phyloP scores from a whole-genome alignment of 2,329 filamentous ascomycete species.

The Rutstroemia sp. region DNA sequence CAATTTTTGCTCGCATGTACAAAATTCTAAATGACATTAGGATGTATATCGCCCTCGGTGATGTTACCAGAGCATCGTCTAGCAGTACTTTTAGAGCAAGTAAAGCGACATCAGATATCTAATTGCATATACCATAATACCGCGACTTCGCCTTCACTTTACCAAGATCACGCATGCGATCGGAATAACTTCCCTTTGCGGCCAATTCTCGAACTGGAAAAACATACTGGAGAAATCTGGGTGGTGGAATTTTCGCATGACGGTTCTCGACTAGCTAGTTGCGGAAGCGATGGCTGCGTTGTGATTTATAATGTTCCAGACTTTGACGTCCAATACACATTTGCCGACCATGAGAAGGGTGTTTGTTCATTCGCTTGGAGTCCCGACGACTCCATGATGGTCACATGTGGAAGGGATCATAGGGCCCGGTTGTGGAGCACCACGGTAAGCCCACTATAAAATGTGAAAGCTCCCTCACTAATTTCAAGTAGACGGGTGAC shows the following conservation, averaged over 20 bases:
- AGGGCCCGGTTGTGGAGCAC: slow-evolving; percentile 70
- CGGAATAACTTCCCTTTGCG: slow-evolving; percentile 70
- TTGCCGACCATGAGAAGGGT: slow-evolving; percentile 60
- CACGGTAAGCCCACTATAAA: slow-evolving; percentile 41
- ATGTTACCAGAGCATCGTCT: slow-evolving; percentile 94
- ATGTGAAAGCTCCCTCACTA: slow-evolving; percentile 10
- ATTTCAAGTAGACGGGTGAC: slow-evolving; percentile 47
- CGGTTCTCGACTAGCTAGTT: slow-evolving; percentile 73
- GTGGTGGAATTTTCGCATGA: slow-evolving; percentile 85
- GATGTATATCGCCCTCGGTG: slow-evolving; percentile 86
- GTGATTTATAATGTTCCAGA: slow-evolving; percentile 73
- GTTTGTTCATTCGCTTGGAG: slow-evolving; percentile 86
- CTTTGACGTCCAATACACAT: slow-evolving; percentile 54
- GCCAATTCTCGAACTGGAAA: slow-evolving; percentile 59
- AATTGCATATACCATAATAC: slow-evolving; percentile 87
- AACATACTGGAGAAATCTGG: slow-evolving; percentile 83
- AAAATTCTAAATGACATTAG: slow-evolving; percentile 36
- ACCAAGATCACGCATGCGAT: slow-evolving; percentile 81
- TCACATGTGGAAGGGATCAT: slow-evolving; percentile 74
- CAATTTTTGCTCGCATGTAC: background rate
- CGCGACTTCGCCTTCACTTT: slow-evolving; percentile 69
- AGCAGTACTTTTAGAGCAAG: slow-evolving; percentile 70
- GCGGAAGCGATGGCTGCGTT: slow-evolving; percentile 66
- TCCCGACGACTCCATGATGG: slow-evolving; percentile 77
- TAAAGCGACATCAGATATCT: slow-evolving; percentile 77